These are phyloP conservation scores for Fusarium sp. DNA, from an alignment of 2,329 filamentous ascomycete genomes.

Conservation along the genomic window DNA sequence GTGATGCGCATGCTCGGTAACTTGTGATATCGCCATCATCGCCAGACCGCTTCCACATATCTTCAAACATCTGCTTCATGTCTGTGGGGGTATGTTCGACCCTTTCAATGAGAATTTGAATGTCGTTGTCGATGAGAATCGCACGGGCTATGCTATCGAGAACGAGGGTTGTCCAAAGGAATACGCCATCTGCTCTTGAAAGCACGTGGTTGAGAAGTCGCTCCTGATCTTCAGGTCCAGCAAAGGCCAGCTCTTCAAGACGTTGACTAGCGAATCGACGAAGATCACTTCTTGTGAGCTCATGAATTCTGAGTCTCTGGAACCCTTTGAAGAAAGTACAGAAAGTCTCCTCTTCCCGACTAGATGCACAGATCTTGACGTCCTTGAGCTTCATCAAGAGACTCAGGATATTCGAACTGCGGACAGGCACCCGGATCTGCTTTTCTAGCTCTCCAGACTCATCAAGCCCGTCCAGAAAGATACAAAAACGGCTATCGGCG, in stretches of 20 bases:
- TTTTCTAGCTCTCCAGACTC: not conserved
- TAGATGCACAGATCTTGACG: not conserved
- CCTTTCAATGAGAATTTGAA: not conserved
- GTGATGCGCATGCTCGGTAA: not conserved
- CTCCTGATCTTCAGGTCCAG: fast-evolving
- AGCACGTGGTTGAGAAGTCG: fast-evolving
- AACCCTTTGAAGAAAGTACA: fast-evolving
- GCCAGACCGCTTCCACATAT: not conserved
- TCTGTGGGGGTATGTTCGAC: not conserved
- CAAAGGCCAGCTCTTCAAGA: not conserved
- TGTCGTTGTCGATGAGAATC: fast-evolving
- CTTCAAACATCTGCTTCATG: not conserved
- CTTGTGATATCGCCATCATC: not conserved
- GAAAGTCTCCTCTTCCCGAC: not conserved
- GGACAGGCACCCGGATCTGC: fast-evolving
- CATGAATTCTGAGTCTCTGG: not conserved
- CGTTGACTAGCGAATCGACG: not conserved
- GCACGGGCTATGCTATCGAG: not conserved
- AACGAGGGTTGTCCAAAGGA: not conserved
- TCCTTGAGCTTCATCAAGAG: fast-evolving
- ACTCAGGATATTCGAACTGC: fast-evolving
- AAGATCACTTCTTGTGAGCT: not conserved
- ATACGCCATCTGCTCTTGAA: not conserved
- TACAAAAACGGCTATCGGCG: not conserved
- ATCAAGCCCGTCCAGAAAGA: not conserved